phyloP scores from a whole-genome alignment of 1,139 yeast species.

The Lodderomyces metapsilosis region DNA sequence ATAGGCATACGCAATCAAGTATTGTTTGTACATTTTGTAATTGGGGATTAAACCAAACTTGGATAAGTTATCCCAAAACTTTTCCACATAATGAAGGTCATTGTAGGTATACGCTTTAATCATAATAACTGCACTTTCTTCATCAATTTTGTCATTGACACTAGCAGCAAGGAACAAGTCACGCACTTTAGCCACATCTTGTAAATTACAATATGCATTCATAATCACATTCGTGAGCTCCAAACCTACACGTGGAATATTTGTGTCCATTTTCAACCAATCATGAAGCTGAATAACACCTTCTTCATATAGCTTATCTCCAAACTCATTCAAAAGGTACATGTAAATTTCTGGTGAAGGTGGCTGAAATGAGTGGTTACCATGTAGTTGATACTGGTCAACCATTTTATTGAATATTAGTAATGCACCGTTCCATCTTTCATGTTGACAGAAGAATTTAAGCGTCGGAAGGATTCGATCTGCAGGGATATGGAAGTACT shows the following conservation, averaged over 20 bases:
- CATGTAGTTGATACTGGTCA: constrained; percentile 54
- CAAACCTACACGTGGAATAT: constrained; percentile 55
- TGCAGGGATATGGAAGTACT: constrained; percentile 58
- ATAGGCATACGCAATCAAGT: constrained; percentile 71
- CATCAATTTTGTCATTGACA: constrained; percentile 56
- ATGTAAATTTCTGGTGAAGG: constrained; percentile 71
- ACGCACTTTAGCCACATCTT: constrained; percentile 57
- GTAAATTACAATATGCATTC: constrained; percentile 64
- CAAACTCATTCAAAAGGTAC: constrained; percentile 61
- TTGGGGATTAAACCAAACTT: constrained; percentile 55
- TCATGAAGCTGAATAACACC: constrained; percentile 71
- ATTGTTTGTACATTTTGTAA: constrained; percentile 58
- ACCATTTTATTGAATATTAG: constrained; percentile 64
- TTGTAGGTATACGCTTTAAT: constrained; percentile 62
- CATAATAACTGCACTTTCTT: constrained; percentile 71
- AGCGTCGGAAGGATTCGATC: constrained; percentile 62
- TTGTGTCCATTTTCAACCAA: constrained; percentile 63
- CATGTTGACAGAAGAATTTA: constrained; percentile 55
- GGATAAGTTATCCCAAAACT: constrained; percentile 63
- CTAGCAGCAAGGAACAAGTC: constrained; percentile 62
- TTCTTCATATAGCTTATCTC: constrained; percentile 57
- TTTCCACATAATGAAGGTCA: constrained; percentile 57
- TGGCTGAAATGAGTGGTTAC: constrained; percentile 40
- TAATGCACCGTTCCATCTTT: constrained; percentile 64
- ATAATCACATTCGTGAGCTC: constrained; percentile 60